Conservation (phyloP, 768 basidiomycete genomes). For the Vararia minispora region DNA sequence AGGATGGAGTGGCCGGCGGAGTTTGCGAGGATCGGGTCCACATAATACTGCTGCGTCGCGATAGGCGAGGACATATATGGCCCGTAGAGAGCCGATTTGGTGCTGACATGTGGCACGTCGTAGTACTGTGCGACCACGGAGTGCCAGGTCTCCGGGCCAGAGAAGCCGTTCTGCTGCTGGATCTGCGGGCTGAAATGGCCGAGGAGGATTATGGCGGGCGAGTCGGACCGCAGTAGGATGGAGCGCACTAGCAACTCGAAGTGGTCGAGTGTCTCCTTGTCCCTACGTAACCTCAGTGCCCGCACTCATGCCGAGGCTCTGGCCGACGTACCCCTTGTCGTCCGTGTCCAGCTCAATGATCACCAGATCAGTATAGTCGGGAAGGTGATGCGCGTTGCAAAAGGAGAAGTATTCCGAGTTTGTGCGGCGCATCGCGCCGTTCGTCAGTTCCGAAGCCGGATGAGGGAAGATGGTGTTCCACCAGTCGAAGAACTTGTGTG, state of each 20-base stretch:
- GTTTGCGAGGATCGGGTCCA: constrained; percentile 77
- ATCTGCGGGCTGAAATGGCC: constrained; percentile 90
- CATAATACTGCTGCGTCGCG: constrained; percentile 59
- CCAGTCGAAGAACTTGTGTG: constrained; percentile 93
- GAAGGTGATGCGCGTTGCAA: constrained; percentile 88
- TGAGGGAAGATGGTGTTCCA: constrained; percentile 98
- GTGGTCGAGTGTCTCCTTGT: constrained; percentile 60
- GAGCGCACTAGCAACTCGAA: constrained; percentile 92
- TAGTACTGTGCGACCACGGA: constrained; percentile 91
- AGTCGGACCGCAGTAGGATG: constrained; percentile 78
- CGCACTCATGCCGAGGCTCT: background rate
- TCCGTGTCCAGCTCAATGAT: constrained; percentile 93
- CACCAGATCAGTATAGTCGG: constrained; percentile 88
- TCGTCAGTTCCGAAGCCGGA: constrained; percentile 94
- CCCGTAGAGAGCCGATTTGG: constrained; percentile 74
- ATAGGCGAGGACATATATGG: constrained; percentile 68
- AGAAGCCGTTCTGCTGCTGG: constrained; percentile 69
- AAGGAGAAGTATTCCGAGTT: constrained; percentile 93
- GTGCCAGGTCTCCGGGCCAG: constrained; percentile 87
- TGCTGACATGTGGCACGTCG: constrained; percentile 88
- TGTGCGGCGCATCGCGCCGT: constrained; percentile 89
- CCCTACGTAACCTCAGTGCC: constrained; percentile 30
- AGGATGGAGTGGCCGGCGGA: constrained; percentile 73
- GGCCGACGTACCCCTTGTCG: constrained; percentile 61
- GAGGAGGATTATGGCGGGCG: constrained; percentile 88